A percentile compares a stretch with the other conserved stretches of the same genome.
Evolutionary conservation across 345 rosid species (phyloP).

Genomic region (Draba incana): DNA sequence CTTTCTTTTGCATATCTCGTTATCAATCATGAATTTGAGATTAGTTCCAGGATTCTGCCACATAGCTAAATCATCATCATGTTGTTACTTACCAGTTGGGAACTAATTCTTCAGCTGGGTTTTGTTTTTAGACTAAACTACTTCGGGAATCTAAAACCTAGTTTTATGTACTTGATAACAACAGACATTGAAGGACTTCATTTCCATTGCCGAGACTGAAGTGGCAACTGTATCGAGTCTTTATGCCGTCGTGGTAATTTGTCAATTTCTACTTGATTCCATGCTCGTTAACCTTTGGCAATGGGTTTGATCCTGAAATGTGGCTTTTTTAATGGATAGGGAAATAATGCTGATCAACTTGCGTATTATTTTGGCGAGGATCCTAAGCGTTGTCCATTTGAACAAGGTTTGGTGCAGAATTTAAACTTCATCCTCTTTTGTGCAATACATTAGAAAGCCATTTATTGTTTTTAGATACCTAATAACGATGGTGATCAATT

Average conservation of each 20-base stretch:
- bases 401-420: slow-evolving; percentile 70
- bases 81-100: not conserved
- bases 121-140: not conserved
- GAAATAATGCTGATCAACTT: slow-evolving; percentile 98
- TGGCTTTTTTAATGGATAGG: slow-evolving; percentile 55
- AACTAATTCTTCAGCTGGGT: not conserved
- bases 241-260: slow-evolving; percentile 83
- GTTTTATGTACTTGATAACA: slow-evolving; percentile 34
- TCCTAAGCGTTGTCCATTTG: slow-evolving; percentile 93
- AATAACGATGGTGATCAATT: slow-evolving; percentile 24
- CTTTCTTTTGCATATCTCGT: slow-evolving; percentile 7
- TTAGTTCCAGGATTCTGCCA: slow-evolving; percentile 21
- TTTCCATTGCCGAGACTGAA: slow-evolving; percentile 76
- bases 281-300: slow-evolving; percentile 16
- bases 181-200: slow-evolving; percentile 74
- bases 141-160: slow-evolving; percentile 20
- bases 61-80: not conserved
- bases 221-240: slow-evolving; percentile 75
- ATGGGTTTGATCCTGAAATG: slow-evolving; percentile 10
- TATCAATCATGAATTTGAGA: slow-evolving; percentile 21
- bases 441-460: slow-evolving; percentile 5
- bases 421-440: slow-evolving; percentile 20
- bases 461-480: not conserved
- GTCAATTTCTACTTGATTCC: slow-evolving; percentile 19
- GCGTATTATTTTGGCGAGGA: slow-evolving; percentile 95